These are phyloP conservation scores for Seiridium unicorne DNA, from an alignment of 2,329 filamentous ascomycete species.

Conservation along the genomic window DNA sequence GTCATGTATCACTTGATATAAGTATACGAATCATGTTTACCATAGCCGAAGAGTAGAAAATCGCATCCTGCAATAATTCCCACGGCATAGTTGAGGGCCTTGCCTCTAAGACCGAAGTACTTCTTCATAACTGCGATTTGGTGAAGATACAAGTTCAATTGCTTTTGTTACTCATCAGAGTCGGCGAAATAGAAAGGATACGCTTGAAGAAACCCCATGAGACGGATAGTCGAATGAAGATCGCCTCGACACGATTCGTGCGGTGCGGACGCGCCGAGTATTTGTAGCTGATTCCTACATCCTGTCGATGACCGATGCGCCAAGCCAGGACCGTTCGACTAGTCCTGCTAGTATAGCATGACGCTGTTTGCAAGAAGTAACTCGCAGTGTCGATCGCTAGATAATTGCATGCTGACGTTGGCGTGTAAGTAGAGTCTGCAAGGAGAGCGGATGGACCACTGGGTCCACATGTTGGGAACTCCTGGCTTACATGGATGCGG, in stretches of 20 bases:
- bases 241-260: not conserved
- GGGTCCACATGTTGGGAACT: not conserved
- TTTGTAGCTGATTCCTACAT: not conserved
- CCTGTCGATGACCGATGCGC: not conserved
- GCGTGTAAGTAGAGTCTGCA: too few species aligned
- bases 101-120: constrained; percentile 66
- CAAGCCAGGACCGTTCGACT: not conserved
- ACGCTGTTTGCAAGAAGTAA: not conserved
- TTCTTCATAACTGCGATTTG: constrained; percentile 21
- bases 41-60: constrained; percentile 62
- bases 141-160: not conserved
- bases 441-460: not conserved
- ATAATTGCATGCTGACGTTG: too few species aligned
- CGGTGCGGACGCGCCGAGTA: not conserved
- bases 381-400: not conserved
- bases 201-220: not conserved
- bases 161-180: not conserved
- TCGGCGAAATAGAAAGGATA: not conserved
- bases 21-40: constrained; percentile 28
- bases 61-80: constrained; percentile 71
- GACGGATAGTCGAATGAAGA: not conserved
- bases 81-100: constrained; percentile 65
- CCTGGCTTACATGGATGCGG: not conserved
- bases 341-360: not conserved
- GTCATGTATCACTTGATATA: not conserved